A percentile compares a stretch with the other conserved stretches of the same genome.
These are phyloP conservation scores for Alliaria petiolata DNA, from an alignment of 345 rosid species.

Conservation along the genomic window DNA sequence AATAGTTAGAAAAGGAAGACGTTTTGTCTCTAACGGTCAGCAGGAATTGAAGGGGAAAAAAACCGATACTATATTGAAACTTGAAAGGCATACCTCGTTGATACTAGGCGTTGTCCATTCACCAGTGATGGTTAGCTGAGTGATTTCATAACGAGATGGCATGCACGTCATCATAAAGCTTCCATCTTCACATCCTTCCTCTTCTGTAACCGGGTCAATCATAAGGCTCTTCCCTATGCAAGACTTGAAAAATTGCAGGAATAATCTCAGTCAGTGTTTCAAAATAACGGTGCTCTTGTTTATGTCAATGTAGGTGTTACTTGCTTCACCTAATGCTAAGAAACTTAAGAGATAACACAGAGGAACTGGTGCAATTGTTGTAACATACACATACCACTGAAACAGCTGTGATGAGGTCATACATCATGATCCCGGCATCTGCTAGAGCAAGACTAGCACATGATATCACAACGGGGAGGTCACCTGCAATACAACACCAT, in stretches of 20 bases:
- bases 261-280: conserved; percentile 1
- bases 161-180: conserved; percentile 73
- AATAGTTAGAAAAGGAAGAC: not conserved
- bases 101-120: conserved; percentile 81
- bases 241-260: conserved; percentile 43
- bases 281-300: not conserved
- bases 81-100: conserved; percentile 53
- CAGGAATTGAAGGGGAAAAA: not conserved
- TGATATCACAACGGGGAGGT: conserved; percentile 80
- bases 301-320: not conserved
- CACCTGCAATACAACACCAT: conserved; percentile 51
- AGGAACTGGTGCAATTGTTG: not conserved
- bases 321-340: not conserved
- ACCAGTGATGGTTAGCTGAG: conserved; percentile 79
- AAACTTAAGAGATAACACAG: not conserved
- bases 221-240: conserved; percentile 70
- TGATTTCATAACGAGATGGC: conserved; percentile 89
- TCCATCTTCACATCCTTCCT: conserved; percentile 90
- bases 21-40: not conserved
- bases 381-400: conserved; percentile 58
- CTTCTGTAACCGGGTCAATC: conserved; percentile 78
- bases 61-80: not conserved
- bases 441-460: conserved; percentile 98
- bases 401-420: conserved; percentile 88
- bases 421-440: conserved; percentile 95